phyloP scores from a whole-genome alignment of 768 basidiomycete genomes.

The Macrolepiota dolichaula region DNA sequence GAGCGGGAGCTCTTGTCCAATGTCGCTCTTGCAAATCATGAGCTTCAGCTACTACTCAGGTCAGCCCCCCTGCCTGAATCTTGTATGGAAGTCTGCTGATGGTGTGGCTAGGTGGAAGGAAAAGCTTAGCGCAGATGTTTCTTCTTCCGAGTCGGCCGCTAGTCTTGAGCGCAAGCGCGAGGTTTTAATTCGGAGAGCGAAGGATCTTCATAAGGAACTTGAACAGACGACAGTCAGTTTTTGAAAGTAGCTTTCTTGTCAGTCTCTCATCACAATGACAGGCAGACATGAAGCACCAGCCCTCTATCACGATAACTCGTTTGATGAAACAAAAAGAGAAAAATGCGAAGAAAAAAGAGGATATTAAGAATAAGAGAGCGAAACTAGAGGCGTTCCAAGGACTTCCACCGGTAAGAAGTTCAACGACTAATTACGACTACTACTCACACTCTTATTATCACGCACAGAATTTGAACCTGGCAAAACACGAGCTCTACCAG shows the following conservation, averaged over 20 bases:
- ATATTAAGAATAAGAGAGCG: slow-evolving; percentile 38
- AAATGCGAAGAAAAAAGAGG: slow-evolving; percentile 32
- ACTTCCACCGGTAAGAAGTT: slow-evolving; percentile 42
- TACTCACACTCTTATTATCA: not conserved
- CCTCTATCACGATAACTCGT: slow-evolving; percentile 33
- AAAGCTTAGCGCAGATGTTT: slow-evolving; percentile 20
- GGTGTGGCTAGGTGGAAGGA: slow-evolving; percentile 31
- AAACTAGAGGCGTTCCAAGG: slow-evolving; percentile 46
- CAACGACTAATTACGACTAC: not conserved
- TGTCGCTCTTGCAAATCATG: slow-evolving; percentile 30
- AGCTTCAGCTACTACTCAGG: slow-evolving; percentile 34
- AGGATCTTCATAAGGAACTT: slow-evolving; percentile 43
- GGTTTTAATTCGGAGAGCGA: slow-evolving; percentile 40
- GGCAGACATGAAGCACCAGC: slow-evolving; percentile 26
- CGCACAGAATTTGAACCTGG: slow-evolving; percentile 42
- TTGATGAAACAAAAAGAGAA: slow-evolving; percentile 34
- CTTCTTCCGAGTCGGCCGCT: slow-evolving; percentile 22
- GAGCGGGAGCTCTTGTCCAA: slow-evolving; percentile 35
- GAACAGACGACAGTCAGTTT: slow-evolving; percentile 28
- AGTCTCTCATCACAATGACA: slow-evolving; percentile 16
- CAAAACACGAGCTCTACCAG: slow-evolving; percentile 35
- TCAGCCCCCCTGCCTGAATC: slow-evolving; percentile 19
- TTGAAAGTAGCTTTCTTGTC: not conserved
- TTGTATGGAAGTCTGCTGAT: not conserved
- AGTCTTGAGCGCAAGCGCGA: slow-evolving; percentile 37